Base-by-base conservation (phyloP, 78 protist genomes). In the Diacronema lutheri region DNA sequence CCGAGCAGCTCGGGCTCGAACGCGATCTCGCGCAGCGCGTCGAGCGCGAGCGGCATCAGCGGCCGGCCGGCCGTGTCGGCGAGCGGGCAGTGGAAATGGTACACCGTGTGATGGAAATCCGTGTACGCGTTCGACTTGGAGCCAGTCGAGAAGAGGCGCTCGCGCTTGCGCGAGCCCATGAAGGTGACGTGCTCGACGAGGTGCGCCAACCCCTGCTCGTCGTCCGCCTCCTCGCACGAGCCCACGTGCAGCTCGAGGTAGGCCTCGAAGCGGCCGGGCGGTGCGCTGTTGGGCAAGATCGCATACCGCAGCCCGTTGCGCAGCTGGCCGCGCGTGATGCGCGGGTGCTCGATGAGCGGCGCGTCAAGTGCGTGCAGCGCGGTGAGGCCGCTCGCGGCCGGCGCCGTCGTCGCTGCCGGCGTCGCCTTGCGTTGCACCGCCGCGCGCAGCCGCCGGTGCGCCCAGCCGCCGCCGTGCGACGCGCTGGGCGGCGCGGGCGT, bases 161-260 rank as follows among this genome's bases (percentile, higher is more conserved):
- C n/a, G 26, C 79, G 37, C 79, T 72, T 72, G 37, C 37, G 55
- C 55, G 55, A 35, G 29, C 79, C 79, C 26, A 72, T 29, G 79
- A 72, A 72, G 14, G 79, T 72, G 38, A 72, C 79, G 79, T 72
- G 79, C 79, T 72, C 79, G 31, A 72, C 79, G 38, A 72, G n/a
- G 37, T 72, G 79, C 79, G 79, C 79, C 44, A 72, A 10, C 16
- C 79, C 79, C 79, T 72, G 79, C 79, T 72, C 79, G 79, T 72
- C 79, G 58, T 72, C 79, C 31, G 79, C 79, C 79, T 72, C 79
- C 79, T 72, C 79, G 79, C n/a, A 35, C 37, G 79, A 72, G 31
- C 79, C 79, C 16, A 72, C 79, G 79, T 72, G 79, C 79, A 72
- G 4, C 79, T 72, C 55, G 29, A 72, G 44, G 44, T 72, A 12